Evolutionary conservation across 768 basidiomycete genomes (phyloP).

Genomic region (Hemileccinum impolitum): DNA sequence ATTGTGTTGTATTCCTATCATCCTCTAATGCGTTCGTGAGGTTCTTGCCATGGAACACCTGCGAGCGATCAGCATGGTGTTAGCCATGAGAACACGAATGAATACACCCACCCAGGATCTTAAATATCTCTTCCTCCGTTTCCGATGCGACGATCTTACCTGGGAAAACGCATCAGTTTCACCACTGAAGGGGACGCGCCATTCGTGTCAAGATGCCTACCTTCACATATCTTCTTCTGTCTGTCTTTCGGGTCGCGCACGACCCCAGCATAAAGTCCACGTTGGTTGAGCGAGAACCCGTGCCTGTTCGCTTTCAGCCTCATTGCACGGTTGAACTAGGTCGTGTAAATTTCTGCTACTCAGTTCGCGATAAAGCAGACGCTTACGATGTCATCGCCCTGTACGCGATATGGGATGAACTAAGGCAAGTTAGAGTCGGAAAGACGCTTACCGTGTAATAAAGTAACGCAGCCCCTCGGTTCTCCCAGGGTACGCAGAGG

Average conservation of each 20-base stretch:
- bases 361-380: neutral
- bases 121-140: conserved; percentile 86
- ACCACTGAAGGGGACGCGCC: neutral
- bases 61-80: neutral
- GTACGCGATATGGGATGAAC: conserved; percentile 1
- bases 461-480: conserved; percentile 80
- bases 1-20: conserved; percentile 4
- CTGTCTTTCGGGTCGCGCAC: conserved; percentile 65
- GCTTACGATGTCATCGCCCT: conserved; percentile 89
- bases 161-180: conserved; percentile 21
- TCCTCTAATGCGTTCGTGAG: conserved; percentile 64
- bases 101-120: conserved; percentile 53
- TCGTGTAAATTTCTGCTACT: neutral
- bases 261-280: conserved; percentile 72
- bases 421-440: neutral
- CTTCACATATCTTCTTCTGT: conserved; percentile 56
- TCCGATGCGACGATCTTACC: conserved; percentile 73
- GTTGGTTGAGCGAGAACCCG: conserved; percentile 86
- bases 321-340: conserved; percentile 86
- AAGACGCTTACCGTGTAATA: conserved; percentile 77
- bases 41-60: conserved; percentile 80
- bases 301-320: conserved; percentile 77
- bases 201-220: conserved; percentile 29
- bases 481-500: conserved; percentile 74
- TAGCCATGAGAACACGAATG: too few species aligned